These are phyloP conservation scores for Fusarium sp. DNA, from an alignment of 2,329 filamentous ascomycete genomes.

Conservation along the genomic window DNA sequence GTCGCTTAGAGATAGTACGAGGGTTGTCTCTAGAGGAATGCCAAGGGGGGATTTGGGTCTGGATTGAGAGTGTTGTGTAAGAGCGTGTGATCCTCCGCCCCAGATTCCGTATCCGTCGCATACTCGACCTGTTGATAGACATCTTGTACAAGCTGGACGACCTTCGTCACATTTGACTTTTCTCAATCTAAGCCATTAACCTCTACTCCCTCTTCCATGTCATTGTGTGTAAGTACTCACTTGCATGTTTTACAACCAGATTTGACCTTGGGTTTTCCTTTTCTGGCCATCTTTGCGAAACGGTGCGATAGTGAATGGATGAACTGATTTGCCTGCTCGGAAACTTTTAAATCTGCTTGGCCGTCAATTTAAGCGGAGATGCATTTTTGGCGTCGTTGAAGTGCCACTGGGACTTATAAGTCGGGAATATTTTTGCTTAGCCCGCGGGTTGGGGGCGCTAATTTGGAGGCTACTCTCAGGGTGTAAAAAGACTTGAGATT, in stretches of 20 bases:
- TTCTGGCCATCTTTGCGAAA: conserved; percentile 8
- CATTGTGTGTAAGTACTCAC: conserved; percentile 12
- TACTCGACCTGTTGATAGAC: conserved; percentile 32
- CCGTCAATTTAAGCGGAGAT: conserved; percentile 1
- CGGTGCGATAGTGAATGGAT: neutral
- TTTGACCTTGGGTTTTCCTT: conserved; percentile 35
- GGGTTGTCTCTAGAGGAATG: conserved; percentile 7
- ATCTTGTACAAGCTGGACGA: conserved; percentile 34
- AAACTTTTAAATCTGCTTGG: conserved; percentile 39
- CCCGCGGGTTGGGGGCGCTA: conserved; percentile 3
- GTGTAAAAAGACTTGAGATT: too few species aligned
- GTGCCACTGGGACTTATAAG: conserved; percentile 23
- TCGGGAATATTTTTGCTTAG: conserved; percentile 1
- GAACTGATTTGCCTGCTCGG: conserved; percentile 36
- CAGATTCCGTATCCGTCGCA: conserved; percentile 42
- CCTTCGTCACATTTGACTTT: conserved; percentile 40
- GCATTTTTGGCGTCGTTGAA: neutral
- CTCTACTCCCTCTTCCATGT: neutral
- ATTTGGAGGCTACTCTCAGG: too few species aligned
- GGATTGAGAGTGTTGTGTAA: neutral
- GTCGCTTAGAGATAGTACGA: conserved; percentile 5
- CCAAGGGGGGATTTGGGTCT: neutral
- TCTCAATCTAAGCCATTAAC: conserved; percentile 18
- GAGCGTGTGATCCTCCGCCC: conserved; percentile 29
- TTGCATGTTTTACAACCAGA: conserved; percentile 40